Percentiles rank a stretch among this genome's conserved stretches.
Conservation (phyloP, 164 flowering plant genomes). For the Vitis rupestris region DNA sequence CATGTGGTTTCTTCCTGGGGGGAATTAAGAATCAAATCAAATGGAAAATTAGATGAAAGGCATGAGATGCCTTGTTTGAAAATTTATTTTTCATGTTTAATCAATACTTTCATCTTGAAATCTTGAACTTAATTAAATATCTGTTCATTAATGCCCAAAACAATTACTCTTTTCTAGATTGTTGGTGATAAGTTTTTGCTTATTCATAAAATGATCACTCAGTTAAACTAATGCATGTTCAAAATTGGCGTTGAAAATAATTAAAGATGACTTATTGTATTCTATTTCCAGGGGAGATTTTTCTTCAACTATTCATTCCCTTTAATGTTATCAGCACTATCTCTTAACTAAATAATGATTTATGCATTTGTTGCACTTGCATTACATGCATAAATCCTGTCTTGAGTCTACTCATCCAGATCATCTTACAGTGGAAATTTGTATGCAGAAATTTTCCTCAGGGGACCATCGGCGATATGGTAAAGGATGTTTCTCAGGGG, state of each 20-base stretch:
- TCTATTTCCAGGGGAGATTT: background rate
- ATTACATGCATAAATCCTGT: background rate
- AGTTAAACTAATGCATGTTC: background rate
- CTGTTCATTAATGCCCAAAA: background rate
- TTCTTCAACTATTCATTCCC: background rate
- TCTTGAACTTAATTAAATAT: background rate
- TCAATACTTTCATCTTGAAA: too few species aligned
- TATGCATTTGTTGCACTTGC: background rate
- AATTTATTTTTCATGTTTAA: too few species aligned
- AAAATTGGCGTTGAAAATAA: background rate
- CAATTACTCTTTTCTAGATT: background rate
- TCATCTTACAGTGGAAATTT: constrained; percentile 16
- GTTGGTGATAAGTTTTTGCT: background rate
- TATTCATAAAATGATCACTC: background rate
- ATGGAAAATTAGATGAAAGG: too few species aligned
- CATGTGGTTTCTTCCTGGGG: too few species aligned
- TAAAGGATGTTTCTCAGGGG: constrained; percentile 78
- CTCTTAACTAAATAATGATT: background rate
- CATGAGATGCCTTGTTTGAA: too few species aligned
- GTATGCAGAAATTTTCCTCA: constrained; percentile 88
- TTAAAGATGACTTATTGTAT: background rate
- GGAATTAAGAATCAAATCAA: too few species aligned
- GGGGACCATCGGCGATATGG: constrained; percentile 96
- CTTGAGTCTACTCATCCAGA: background rate
- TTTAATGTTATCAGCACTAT: background rate